Percentiles rank a stretch among this genome's conserved stretches.
phyloP scores from a whole-genome alignment of 768 basidiomycete genomes.

The Suillus subluteus region DNA sequence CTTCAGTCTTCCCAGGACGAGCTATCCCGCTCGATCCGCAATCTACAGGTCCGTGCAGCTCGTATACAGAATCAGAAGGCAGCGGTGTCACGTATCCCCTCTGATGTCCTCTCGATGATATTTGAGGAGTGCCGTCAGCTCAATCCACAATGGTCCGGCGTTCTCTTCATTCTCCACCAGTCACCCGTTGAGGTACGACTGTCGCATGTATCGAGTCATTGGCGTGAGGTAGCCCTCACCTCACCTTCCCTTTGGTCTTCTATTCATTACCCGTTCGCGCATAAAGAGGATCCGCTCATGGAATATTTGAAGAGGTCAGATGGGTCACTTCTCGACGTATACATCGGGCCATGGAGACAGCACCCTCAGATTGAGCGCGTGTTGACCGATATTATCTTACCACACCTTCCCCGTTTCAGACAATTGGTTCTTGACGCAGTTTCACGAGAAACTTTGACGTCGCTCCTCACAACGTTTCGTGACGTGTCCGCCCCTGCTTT shows the following conservation, averaged over 20 bases:
- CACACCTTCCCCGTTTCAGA: slow-evolving; percentile 33
- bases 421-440: slow-evolving; percentile 34
- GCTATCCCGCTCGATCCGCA: slow-evolving; percentile 27
- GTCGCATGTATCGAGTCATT: slow-evolving; percentile 37
- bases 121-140: slow-evolving; percentile 36
- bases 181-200: slow-evolving; percentile 37
- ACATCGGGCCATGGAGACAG: slow-evolving; percentile 37
- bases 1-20: slow-evolving; percentile 36
- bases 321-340: slow-evolving; percentile 33
- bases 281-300: slow-evolving; percentile 30
- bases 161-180: slow-evolving; percentile 36
- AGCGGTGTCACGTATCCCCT: slow-evolving; percentile 32
- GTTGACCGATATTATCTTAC: slow-evolving; percentile 29
- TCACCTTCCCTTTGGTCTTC: slow-evolving; percentile 39
- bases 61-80: slow-evolving; percentile 34
- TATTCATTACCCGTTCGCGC: slow-evolving; percentile 35
- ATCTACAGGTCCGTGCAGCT: slow-evolving; percentile 33
- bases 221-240: slow-evolving; percentile 39
- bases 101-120: slow-evolving; percentile 35
- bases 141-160: slow-evolving; percentile 36
- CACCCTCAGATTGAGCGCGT: slow-evolving; percentile 31
- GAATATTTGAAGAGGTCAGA: slow-evolving; percentile 38
- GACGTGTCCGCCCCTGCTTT: slow-evolving; percentile 31
- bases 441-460: slow-evolving; percentile 33
- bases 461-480: slow-evolving; percentile 27